Percentiles rank a stretch among this genome's conserved stretches.
Evolutionary conservation across 2,329 filamentous ascomycete species (phyloP).

Genomic region (Harringtonia aguacate): DNA sequence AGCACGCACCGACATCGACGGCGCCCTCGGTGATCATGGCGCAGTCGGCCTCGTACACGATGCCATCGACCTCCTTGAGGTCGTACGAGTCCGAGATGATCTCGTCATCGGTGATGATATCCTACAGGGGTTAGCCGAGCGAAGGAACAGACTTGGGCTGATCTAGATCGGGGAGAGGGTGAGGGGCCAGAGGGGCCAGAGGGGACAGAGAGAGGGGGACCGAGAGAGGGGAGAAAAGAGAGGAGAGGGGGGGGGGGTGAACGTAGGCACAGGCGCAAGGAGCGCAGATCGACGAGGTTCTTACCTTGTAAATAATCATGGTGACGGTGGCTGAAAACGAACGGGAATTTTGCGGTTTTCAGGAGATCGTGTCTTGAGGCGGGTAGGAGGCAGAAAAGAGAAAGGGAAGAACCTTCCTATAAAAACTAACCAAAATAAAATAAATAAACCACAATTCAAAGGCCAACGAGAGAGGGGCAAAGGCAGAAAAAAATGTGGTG

Average conservation of each 20-base stretch:
- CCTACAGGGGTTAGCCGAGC: constrained; percentile 39
- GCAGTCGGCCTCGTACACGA: constrained; percentile 87
- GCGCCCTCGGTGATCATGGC: constrained; percentile 73
- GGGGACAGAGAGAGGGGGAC: background rate
- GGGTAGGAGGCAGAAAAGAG: constrained; percentile 10
- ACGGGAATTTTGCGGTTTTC: background rate
- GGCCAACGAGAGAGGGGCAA: constrained; percentile 5
- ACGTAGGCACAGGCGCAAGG: too few relatives aligned
- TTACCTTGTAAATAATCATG: constrained; percentile 67
- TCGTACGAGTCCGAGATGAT: constrained; percentile 93
- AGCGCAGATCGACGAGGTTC: too few relatives aligned
- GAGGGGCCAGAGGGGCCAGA: too few relatives aligned
- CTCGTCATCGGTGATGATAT: constrained; percentile 84
- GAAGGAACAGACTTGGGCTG: background rate
- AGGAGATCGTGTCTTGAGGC: background rate
- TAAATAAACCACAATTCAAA: background rate
- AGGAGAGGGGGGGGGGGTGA: background rate
- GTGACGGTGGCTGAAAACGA: constrained; percentile 31
- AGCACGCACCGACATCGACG: constrained; percentile 58
- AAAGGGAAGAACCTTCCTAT: background rate
- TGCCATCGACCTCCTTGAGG: constrained; percentile 66
- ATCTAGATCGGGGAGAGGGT: too few relatives aligned
- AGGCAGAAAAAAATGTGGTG: constrained; percentile 5
- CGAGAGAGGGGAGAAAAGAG: background rate
- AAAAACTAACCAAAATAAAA: constrained; percentile 3